phyloP scores from a whole-genome alignment of 192 early-diverging fungal species.

The Linnemannia schmuckeri region DNA sequence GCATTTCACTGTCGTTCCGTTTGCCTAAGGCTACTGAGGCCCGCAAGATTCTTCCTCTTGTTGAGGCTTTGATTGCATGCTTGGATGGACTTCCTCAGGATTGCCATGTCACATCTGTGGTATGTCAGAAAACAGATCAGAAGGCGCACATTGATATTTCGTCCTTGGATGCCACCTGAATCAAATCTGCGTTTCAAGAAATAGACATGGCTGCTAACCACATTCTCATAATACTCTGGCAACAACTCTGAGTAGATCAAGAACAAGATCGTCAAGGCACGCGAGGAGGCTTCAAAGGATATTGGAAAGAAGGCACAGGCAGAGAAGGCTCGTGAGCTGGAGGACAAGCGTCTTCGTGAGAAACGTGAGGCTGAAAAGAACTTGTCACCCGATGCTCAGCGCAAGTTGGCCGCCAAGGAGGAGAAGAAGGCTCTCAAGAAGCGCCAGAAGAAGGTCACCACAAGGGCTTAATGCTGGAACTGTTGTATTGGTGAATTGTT shows the following conservation, averaged over 20 bases:
- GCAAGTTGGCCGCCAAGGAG: constrained; percentile 54
- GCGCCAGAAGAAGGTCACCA: constrained; percentile 42
- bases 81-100: constrained; percentile 46
- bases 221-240: neutral
- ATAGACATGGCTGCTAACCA: neutral
- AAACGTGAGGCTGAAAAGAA: constrained; percentile 54
- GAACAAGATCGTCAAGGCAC: constrained; percentile 46
- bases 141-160: neutral
- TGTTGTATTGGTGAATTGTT: neutral
- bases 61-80: constrained; percentile 48
- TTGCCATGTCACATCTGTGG: constrained; percentile 46
- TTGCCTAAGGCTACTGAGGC: constrained; percentile 33
- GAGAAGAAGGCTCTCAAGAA: constrained; percentile 52
- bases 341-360: constrained; percentile 42
- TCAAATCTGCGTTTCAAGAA: neutral
- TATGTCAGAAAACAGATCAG: constrained; percentile 10
- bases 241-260: constrained; percentile 24
- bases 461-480: constrained; percentile 4
- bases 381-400: constrained; percentile 49
- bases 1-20: constrained; percentile 54
- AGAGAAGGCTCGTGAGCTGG: constrained; percentile 38
- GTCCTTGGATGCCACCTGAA: neutral
- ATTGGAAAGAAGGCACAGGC: constrained; percentile 40
- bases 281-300: constrained; percentile 46
- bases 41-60: constrained; percentile 36